Conservation (phyloP, 306 rosid species). For the Castanea crenata region DNA sequence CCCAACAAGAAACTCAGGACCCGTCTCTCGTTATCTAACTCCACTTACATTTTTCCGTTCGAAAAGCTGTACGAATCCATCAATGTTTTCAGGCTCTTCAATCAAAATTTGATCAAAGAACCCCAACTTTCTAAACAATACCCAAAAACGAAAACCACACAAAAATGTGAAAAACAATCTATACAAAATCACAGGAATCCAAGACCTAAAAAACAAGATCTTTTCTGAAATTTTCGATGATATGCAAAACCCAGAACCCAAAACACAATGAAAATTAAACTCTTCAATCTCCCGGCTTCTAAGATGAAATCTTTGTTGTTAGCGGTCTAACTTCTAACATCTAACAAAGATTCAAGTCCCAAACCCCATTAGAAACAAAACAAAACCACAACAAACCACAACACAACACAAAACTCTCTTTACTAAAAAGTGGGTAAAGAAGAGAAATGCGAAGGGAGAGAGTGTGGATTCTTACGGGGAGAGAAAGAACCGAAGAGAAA, state of each 20-base stretch:
- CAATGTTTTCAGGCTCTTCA: conserved; percentile 29
- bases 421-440: conserved; percentile 7
- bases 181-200: conserved; percentile 18
- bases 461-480: conserved; percentile 69
- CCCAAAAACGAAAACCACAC: not conserved
- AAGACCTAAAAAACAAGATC: conserved; percentile 9
- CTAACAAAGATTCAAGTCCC: not conserved
- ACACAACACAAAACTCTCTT: too few relatives aligned
- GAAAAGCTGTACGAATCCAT: not conserved
- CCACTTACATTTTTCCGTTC: not conserved
- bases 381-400: too few relatives aligned
- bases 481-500: conserved; percentile 59
- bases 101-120: conserved; percentile 31
- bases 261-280: not conserved
- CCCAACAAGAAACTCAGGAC: conserved; percentile 20
- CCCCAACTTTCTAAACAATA: not conserved
- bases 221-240: not conserved
- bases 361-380: not conserved
- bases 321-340: too few relatives aligned
- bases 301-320: not conserved
- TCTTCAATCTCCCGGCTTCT: not conserved
- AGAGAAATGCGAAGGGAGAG: conserved; percentile 25
- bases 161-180: not conserved
- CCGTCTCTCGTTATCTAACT: not conserved
- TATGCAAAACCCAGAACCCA: not conserved